These are phyloP conservation scores for Haematococcus lacustris DNA, from an alignment of 139 green algal species.

Conservation along the genomic window DNA sequence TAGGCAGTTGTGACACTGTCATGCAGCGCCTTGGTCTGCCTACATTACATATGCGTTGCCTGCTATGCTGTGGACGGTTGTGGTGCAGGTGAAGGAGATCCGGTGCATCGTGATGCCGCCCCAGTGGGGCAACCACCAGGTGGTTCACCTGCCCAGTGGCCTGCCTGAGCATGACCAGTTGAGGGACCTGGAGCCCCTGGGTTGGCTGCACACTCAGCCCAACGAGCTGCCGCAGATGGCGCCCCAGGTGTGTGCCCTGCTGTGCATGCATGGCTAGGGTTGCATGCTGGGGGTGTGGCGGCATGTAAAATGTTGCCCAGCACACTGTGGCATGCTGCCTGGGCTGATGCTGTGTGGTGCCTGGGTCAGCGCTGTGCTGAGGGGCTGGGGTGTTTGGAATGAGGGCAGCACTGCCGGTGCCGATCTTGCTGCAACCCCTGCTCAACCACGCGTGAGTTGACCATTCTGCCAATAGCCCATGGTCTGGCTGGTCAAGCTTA, in stretches of 20 bases:
- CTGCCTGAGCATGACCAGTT: slow-evolving; percentile 96
- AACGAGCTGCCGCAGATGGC: slow-evolving; percentile 90
- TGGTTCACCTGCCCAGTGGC: slow-evolving; percentile 77
- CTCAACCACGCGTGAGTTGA: neutral
- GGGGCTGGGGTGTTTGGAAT: neutral
- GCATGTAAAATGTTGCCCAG: neutral
- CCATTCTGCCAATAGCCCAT: neutral
- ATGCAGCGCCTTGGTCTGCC: neutral
- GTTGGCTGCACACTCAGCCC: slow-evolving; percentile 98
- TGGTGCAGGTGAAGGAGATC: slow-evolving; percentile 88
- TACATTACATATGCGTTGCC: neutral
- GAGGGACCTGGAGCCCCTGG: slow-evolving; percentile 92
- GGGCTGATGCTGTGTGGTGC: too few relatives aligned
- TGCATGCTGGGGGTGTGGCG: too few relatives aligned
- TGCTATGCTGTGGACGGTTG: neutral
- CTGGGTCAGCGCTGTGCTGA: neutral
- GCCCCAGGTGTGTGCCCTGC: slow-evolving; percentile 48
- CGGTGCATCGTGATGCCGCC: slow-evolving; percentile 91
- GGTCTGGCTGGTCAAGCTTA: neutral
- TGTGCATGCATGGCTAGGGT: too few relatives aligned
- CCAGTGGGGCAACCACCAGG: slow-evolving; percentile 94
- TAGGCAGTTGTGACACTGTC: neutral
- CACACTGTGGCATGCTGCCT: neutral
- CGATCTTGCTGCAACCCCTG: neutral
- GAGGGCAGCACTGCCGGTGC: too few relatives aligned